Conservation (phyloP, 352 stramenopile species). For the Pythium vanterpoolii region DNA sequence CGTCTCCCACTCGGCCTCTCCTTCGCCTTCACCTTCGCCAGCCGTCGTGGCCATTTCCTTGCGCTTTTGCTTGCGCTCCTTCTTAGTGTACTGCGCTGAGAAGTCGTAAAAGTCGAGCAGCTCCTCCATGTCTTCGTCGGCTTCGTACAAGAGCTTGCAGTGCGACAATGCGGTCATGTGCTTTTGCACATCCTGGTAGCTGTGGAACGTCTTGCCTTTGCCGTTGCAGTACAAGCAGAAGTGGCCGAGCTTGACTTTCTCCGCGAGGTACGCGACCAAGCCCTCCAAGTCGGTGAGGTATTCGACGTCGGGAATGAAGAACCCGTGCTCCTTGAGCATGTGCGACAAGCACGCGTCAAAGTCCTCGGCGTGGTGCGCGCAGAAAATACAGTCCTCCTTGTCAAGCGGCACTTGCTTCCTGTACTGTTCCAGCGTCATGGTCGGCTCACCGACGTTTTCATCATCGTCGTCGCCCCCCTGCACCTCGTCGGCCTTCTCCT, state of each 20-base stretch:
- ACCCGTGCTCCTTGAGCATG: conserved; percentile 93
- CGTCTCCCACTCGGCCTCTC: conserved; percentile 75
- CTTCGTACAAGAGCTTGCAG: conserved; percentile 91
- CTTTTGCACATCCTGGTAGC: conserved; percentile 89
- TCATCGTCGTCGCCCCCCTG: conserved; percentile 35
- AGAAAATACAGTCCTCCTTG: conserved; percentile 87
- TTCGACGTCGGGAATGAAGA: conserved; percentile 95
- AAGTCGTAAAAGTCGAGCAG: conserved; percentile 92
- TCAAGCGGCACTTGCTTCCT: conserved; percentile 67
- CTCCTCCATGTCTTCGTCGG: conserved; percentile 87
- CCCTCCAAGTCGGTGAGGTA: conserved; percentile 90
- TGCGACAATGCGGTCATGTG: conserved; percentile 94
- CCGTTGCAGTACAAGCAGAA: conserved; percentile 95
- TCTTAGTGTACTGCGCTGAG: conserved; percentile 66
- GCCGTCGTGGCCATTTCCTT: conserved; percentile 19
- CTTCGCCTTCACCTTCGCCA: conserved; percentile 19
- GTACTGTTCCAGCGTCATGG: conserved; percentile 72
- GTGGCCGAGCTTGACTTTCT: conserved; percentile 95
- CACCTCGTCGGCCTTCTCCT: conserved; percentile 16
- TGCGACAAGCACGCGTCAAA: conserved; percentile 79
- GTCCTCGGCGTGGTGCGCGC: conserved; percentile 47
- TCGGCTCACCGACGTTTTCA: conserved; percentile 39
- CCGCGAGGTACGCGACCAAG: conserved; percentile 90
- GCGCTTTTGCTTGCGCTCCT: conserved; percentile 37
- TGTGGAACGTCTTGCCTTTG: conserved; percentile 87